A percentile compares a stretch with the other conserved stretches of the same genome.
Conservation (phyloP, 495 filamentous ascomycete species). For the Eremomyces bilateralis region DNA sequence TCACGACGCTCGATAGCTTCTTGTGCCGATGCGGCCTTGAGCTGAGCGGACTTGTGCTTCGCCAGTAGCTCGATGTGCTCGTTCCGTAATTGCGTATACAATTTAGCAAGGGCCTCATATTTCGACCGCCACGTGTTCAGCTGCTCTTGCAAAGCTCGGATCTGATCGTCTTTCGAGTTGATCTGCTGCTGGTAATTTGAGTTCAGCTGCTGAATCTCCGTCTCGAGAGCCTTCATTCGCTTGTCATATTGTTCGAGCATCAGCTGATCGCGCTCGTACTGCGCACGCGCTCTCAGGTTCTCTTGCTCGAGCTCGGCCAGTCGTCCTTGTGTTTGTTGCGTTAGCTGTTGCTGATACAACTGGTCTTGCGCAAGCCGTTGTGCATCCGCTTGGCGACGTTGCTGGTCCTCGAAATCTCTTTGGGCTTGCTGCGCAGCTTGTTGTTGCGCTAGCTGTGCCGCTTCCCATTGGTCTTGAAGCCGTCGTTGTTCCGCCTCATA, state of each 20-base stretch:
- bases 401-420: conserved; percentile 85
- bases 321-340: conserved; percentile 79
- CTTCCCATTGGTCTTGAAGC: conserved; percentile 60
- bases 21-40: conserved; percentile 89
- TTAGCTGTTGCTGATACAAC: conserved; percentile 63
- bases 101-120: conserved; percentile 87
- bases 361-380: conserved; percentile 81
- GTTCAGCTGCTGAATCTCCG: conserved; percentile 63
- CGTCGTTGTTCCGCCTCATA: conserved; percentile 84
- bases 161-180: conserved; percentile 80
- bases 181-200: conserved; percentile 69
- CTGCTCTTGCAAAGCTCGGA: conserved; percentile 76
- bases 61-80: conserved; percentile 89
- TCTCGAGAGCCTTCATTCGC: conserved; percentile 77
- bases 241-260: conserved; percentile 94
- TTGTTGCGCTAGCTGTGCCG: conserved; percentile 57
- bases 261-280: conserved; percentile 90
- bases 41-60: conserved; percentile 86
- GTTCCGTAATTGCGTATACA: conserved; percentile 86
- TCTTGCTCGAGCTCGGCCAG: conserved; percentile 87
- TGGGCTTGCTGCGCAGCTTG: conserved; percentile 64
- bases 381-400: conserved; percentile 69
- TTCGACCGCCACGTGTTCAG: conserved; percentile 93
- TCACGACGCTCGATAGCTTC: conserved; percentile 90
- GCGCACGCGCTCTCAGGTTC: conserved; percentile 79